Percentiles rank a stretch among this genome's conserved stretches.
phyloP scores from a whole-genome alignment of 148 eudicot species.

The Persicaria maculosa region DNA sequence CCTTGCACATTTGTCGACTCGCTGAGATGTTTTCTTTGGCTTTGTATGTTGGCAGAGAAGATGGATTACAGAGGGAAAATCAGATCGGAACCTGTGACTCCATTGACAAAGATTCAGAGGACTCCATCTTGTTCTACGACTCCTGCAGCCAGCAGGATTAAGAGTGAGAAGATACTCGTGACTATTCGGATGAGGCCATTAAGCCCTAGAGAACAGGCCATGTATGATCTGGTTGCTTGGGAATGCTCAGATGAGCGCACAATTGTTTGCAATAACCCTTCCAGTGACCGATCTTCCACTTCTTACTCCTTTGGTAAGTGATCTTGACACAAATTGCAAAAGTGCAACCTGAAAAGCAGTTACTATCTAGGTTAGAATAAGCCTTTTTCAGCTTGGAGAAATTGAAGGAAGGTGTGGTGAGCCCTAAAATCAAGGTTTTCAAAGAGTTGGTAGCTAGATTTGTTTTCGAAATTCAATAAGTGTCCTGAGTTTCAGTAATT shows the following conservation, averaged over 20 bases:
- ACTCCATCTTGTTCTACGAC: conserved; percentile 38
- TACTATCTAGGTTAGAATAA: not conserved
- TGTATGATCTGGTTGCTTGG: conserved; percentile 91
- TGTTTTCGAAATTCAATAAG: not conserved
- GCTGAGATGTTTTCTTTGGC: not conserved
- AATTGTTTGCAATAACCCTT: conserved; percentile 56
- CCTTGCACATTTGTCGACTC: not conserved
- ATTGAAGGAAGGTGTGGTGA: not conserved
- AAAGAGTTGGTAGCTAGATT: not conserved
- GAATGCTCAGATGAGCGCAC: conserved; percentile 66
- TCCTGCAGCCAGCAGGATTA: conserved; percentile 53
- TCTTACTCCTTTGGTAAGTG: conserved; percentile 66
- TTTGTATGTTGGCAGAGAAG: not conserved
- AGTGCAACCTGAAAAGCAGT: not conserved
- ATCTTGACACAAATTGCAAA: not conserved
- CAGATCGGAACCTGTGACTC: conserved; percentile 43
- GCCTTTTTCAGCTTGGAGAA: not conserved
- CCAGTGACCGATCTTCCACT: conserved; percentile 51
- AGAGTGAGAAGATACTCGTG: conserved; percentile 82
- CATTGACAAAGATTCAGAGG: conserved; percentile 58
- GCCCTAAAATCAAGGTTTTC: not conserved
- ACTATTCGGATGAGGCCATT: conserved; percentile 89
- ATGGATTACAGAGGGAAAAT: not conserved
- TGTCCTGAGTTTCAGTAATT: not conserved
- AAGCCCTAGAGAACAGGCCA: conserved; percentile 68